These are phyloP conservation scores for Picochlorum costavermella DNA, from an alignment of 139 green algal species.

Conservation along the genomic window DNA sequence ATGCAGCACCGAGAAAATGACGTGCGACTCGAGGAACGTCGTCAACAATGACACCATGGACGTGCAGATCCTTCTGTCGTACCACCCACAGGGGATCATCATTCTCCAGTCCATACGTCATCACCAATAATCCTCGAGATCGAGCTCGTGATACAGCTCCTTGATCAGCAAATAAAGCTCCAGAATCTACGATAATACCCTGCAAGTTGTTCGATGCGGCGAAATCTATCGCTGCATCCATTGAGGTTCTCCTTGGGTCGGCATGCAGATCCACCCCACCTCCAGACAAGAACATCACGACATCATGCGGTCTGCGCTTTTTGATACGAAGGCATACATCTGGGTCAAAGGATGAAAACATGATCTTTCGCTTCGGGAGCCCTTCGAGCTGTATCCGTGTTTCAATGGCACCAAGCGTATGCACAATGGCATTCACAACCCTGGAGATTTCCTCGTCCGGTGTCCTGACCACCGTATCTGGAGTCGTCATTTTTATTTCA, in stretches of 20 bases:
- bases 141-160: slow-evolving; percentile 27
- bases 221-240: slow-evolving; percentile 53
- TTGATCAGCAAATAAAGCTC: slow-evolving; percentile 19
- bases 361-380: slow-evolving; percentile 16
- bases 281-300: slow-evolving; percentile 71
- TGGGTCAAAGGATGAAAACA: slow-evolving; percentile 80
- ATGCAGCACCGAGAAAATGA: neutral
- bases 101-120: slow-evolving; percentile 76
- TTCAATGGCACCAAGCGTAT: slow-evolving; percentile 6
- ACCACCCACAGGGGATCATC: slow-evolving; percentile 54
- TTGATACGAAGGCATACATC: slow-evolving; percentile 57
- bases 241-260: slow-evolving; percentile 57
- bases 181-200: slow-evolving; percentile 61
- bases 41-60: slow-evolving; percentile 73
- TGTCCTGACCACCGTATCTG: slow-evolving; percentile 40
- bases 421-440: slow-evolving; percentile 33
- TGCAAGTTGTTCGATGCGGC: slow-evolving; percentile 38
- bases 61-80: slow-evolving; percentile 50
- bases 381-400: neutral
- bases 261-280: slow-evolving; percentile 46
- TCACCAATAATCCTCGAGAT: slow-evolving; percentile 40
- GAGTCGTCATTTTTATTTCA: slow-evolving; percentile 79
- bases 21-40: slow-evolving; percentile 33
- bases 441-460: slow-evolving; percentile 48
- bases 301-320: slow-evolving; percentile 30